Base-by-base conservation (phyloP, 1,139 yeast species). In the Yamadazyma sp. region DNA sequence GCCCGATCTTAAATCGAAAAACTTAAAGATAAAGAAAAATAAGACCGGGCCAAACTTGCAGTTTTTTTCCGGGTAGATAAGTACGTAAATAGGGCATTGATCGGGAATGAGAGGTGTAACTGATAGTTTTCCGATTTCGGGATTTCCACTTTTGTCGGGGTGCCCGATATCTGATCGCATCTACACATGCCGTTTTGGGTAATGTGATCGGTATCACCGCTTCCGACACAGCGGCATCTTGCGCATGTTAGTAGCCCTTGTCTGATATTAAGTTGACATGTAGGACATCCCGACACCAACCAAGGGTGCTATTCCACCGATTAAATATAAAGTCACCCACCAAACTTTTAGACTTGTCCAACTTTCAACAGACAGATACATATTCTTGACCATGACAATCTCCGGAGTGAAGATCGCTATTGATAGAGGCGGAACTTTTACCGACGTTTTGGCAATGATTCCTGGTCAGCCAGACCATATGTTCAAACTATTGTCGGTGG, bases 401-500 rank as follows among this genome's bases (percentile, higher is more conserved):
- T 45, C 40, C 17, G 38, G 37, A n/a, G 39, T 50, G 9, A 43
- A 42, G 29, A 42, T 51, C 28, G 51, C 55, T 10, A 54, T 54
- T 17, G 58, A 54, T 38, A 39, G 58, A 28, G 59, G 58, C 37
- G 58, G 59, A 31, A 54, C 59, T 6, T 54, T 54, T 37, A 50
- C 56, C 18, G 59, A 54, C 43, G 51, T 54, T 20, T 42, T 49
- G 11, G 48, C 47, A n/a, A 38, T 43, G 5, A 43, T 44, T 12
- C 47, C 47, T 1, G 43, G 43, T 14, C 39, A 44, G 17, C 38
- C 37, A 10, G 50, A 46, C 26, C 46, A 40, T 34, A 41, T 45
- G 35, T 53, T 54, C 39, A 54, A 54, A 39, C 37, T 54, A 10
- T 41, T 54, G 15, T 51, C 56, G 1, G 58, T 49, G 9, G 58